Evolutionary conservation across 2,329 filamentous ascomycete genomes (phyloP).

Genomic region (Cladophialophora exuberans): DNA sequence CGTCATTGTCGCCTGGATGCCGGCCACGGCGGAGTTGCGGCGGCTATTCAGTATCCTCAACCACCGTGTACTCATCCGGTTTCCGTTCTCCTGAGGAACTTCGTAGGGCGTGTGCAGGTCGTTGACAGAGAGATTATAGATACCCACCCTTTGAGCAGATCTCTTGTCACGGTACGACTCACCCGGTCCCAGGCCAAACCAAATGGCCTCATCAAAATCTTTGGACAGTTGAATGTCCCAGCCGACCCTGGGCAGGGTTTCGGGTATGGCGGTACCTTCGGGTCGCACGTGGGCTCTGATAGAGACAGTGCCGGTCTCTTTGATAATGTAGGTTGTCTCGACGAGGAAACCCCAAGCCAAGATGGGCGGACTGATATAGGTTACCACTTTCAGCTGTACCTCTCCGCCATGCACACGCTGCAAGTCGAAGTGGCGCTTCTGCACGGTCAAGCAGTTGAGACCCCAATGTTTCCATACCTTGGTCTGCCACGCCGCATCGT

Average conservation of each 20-base stretch:
- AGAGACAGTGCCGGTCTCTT: background rate
- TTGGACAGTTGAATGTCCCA: constrained; percentile 58
- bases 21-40: background rate
- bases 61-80: constrained; percentile 64
- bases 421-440: constrained; percentile 16
- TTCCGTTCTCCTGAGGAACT: constrained; percentile 69
- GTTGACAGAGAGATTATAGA: constrained; percentile 47
- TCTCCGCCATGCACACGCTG: no score
- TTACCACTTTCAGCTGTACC: constrained; percentile 48
- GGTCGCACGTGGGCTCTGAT: background rate
- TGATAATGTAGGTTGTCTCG: constrained; percentile 33
- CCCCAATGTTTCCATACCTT: constrained; percentile 36
- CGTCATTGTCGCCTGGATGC: background rate
- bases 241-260: constrained; percentile 61
- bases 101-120: constrained; percentile 64
- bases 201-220: constrained; percentile 54
- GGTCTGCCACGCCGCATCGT: constrained; percentile 36
- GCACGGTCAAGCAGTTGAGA: constrained; percentile 29
- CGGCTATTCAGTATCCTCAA: constrained; percentile 39
- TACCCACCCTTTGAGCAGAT: constrained; percentile 56
- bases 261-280: constrained; percentile 20
- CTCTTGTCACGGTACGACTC: constrained; percentile 71
- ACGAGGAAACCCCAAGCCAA: constrained; percentile 62
- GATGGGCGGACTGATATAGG: constrained; percentile 58
- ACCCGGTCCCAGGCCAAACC: constrained; percentile 67